Base-by-base conservation (phyloP, 2,329 filamentous ascomycete species). In the Cladosporium sp. region DNA sequence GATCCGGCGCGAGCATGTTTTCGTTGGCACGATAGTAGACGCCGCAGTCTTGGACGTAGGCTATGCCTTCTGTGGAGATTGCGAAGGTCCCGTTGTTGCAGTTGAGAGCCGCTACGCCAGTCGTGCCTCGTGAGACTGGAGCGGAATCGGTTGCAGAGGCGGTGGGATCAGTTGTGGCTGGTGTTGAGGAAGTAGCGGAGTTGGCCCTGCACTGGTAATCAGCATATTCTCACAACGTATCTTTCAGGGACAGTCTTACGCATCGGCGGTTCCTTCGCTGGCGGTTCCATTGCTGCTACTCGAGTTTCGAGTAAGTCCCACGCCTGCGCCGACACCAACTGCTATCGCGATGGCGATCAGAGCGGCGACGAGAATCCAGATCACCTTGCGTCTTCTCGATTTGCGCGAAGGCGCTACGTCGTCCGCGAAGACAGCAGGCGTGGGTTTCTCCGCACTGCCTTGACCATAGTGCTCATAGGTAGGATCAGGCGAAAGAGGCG, bases 11-110 rank as follows among this genome's bases (percentile, higher is more conserved):
- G 12, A 54, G 22, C 37, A 40, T 54, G 38, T 54, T 34, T 19
- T 54, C 37, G 51, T 54, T 54, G 4, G 36, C 39, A 20, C n/a
- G 36, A n/a, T 54, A 54, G 51, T 54, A 54, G 6, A 54, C 51
- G 15, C 37, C 37, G 51, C 51, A 54, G 20, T 54, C 51, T 42
- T 54, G 36, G 15, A 30, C 22, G 37, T 54, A 54, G 12, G 51
- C 36, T 12, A n/a, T 54, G 5, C 51, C 51, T 4, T 11, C n/a
- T 17, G 22, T 5, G n/a, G 51, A 40, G 6, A 54, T 54, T 5
- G n/a, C 17, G 8, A 30, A 17, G n/a, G 22, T 15, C 22, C 8
- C 15, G 51, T 54, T 28, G 51, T 28, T 25, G 37, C 51, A 54
- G 11, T 30, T 12, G 37, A 17, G 39, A 25, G 28, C 22, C 15